Evolutionary conservation across 352 stramenopile species (phyloP), one percentile per base, ranked within the genome.

Genomic region (Globisporangium lucens): DNA sequence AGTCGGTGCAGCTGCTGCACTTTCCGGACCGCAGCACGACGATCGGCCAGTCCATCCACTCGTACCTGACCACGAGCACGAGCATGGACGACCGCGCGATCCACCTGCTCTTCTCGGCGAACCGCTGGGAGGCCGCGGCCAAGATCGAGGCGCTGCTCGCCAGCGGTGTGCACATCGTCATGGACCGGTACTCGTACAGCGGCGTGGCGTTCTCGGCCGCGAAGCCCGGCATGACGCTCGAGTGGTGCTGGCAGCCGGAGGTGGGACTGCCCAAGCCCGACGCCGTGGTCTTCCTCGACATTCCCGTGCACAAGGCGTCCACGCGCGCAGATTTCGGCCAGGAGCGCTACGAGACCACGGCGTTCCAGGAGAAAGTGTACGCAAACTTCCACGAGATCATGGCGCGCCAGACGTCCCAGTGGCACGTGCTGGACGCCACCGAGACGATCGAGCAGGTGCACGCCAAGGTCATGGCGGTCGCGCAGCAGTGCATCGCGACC

Each of bases 101-200:
- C 65, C 98, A 99, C 80, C 81, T 99, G 49, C 84, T 99, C 30
- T 99, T 99, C 83, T 98, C 95, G 43, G 97, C 98, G 22, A 99
- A 99, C 83, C 95, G 98, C 57, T 99, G 98, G 98, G 98, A 99
- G 75, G 89, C 91, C n/a, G 89, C 86, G 9, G 60, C 58, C 33
- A 85, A 83, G 61, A 90, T 97, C 43, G 79, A 91, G 61, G 64
- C 78, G 2, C 74, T 94, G 47, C 72, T 97, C 6, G 56, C 63
- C 7, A 82, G 77, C 61, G 97, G 97, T 35, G 91, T 87, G 43
- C 96, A 98, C 35, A 78, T 99, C 33, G 76, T 99, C 43, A 97
- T 98, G 75, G 98, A 99, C 82, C 89, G 98, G 56, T 99, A 96
- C 67, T 88, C 96, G 35, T 99, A 98, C 85, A 99, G 94, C 63